Conservation (phyloP, 225 moss, liverwort and hornwort species). For the Bryum argenteum region DNA sequence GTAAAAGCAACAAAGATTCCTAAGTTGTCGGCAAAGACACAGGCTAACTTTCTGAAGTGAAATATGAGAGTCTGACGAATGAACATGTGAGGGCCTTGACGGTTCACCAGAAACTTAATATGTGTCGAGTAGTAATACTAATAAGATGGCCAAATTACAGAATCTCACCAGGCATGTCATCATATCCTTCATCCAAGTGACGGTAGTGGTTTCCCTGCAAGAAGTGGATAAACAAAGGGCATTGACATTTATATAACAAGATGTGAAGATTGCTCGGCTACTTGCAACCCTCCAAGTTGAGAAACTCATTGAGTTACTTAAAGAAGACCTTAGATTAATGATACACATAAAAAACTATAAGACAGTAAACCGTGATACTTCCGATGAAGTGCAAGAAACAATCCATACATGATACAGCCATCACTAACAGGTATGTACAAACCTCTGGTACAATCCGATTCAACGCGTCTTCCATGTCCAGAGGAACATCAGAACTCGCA, state of each 20-base stretch:
- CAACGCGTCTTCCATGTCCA: constrained; percentile 98
- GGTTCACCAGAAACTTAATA: not conserved
- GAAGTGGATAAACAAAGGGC: constrained; percentile 2
- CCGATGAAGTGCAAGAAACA: constrained; percentile 1
- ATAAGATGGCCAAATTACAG: not conserved
- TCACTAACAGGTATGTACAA: constrained; percentile 19
- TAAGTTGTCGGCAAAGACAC: constrained; percentile 3
- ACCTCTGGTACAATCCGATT: constrained; percentile 98
- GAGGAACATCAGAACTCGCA: constrained; percentile 93
- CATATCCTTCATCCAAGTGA: constrained; percentile 93
- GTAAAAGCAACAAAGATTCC: not conserved
- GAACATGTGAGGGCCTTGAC: constrained; percentile 7
- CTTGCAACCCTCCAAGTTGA: constrained; percentile 16
- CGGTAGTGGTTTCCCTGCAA: constrained; percentile 88
- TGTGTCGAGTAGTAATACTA: not conserved
- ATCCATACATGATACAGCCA: not conserved
- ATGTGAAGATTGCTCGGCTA: not conserved
- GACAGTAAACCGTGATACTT: not conserved
- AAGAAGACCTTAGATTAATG: not conserved
- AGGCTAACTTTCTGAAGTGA: constrained; percentile 22
- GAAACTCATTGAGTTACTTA: not conserved
- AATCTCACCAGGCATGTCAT: constrained; percentile 96
- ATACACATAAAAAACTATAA: constrained; percentile 5
- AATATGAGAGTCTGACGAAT: constrained; percentile 19
- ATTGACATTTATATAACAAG: constrained; percentile 4